Evolutionary conservation across 2,329 filamentous ascomycete genomes (phyloP), one percentile per base, ranked within the genome.

Genomic region (Salinomyces thailandicus): DNA sequence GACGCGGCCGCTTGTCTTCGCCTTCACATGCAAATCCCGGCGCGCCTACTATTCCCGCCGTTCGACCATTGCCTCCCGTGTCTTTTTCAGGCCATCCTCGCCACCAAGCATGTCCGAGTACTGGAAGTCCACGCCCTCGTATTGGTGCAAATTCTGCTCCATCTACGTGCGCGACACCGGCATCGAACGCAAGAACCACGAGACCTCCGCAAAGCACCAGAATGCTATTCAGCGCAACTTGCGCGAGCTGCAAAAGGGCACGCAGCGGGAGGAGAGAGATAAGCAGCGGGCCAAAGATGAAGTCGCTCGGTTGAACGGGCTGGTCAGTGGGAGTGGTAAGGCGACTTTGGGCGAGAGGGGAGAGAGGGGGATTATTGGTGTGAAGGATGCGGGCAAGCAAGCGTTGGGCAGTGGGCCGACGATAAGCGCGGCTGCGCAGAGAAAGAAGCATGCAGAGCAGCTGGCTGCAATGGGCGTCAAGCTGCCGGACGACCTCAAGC

Each of bases 121-220:
- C 65, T 96, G 91, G 91, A 96, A 96, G 61, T 95, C 89, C 14
- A 94, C 87, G 20, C 87, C 87, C 5, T 89, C 81, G 58, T 93
- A 93, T 66, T 96, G 87, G 86, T 98, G 91, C 75, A 96, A 96
- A 62, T 85, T 94, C 68, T 98, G 91, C 73, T 76, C 77, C 56
- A 75, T 74, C 57, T 96, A 79, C 62, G 83, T 98, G 33, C 83
- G 85, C 62, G 91, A 98, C 68, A 95, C 87, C 15, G 79, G 85
- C 49, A 77, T 95, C 61, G 87, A 94, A 60, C 81, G 80, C 50
- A 72, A 78, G 47, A 54, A 55, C 20, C 58, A 60, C 44, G 58
- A 60, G 33, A 43, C 50, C 19, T 55, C 51, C 15, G 51, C 45
- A 17, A 55, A 53, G 37, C 58, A 60, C 43, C 58, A 60, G 41